phyloP scores from a whole-genome alignment of 1,139 yeast genomes.

The Scheffersomyces insectosa region DNA sequence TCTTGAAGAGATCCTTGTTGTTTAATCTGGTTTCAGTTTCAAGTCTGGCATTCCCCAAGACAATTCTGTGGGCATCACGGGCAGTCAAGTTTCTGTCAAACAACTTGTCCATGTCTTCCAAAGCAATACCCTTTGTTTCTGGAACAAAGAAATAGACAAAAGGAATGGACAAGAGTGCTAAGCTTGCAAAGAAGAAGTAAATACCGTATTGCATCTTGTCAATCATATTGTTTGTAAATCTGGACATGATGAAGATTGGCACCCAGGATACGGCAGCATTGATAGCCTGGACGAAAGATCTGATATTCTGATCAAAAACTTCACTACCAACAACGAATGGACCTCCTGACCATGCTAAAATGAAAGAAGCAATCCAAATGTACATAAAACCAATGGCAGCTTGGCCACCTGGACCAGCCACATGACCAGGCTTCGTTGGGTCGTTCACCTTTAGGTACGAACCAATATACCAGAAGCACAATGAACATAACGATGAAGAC shows the following conservation, averaged over 20 bases:
- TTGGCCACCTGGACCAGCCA: slow-evolving; percentile 44
- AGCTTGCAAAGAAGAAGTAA: slow-evolving; percentile 41
- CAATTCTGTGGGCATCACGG: slow-evolving; percentile 13
- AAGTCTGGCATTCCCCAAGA: slow-evolving; percentile 8
- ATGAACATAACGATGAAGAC: slow-evolving; percentile 36
- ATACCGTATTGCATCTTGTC: slow-evolving; percentile 40
- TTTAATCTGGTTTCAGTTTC: slow-evolving; percentile 3
- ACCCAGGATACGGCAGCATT: slow-evolving; percentile 47
- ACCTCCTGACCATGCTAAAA: slow-evolving; percentile 47
- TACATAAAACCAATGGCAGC: slow-evolving; percentile 48
- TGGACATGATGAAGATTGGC: slow-evolving; percentile 42
- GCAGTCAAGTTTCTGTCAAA: slow-evolving; percentile 22
- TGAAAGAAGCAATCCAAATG: slow-evolving; percentile 45
- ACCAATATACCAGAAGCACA: slow-evolving; percentile 48
- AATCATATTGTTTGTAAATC: slow-evolving; percentile 44
- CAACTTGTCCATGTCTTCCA: slow-evolving; percentile 47
- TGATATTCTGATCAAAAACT: slow-evolving; percentile 42
- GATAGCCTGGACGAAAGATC: slow-evolving; percentile 45
- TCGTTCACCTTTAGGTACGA: slow-evolving; percentile 39
- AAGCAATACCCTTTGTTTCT: slow-evolving; percentile 43
- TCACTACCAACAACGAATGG: slow-evolving; percentile 47
- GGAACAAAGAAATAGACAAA: slow-evolving; percentile 40
- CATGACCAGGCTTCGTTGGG: slow-evolving; percentile 35
- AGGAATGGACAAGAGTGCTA: slow-evolving; percentile 34
- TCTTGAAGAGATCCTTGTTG: slow-evolving; percentile 2